Evolutionary conservation across 352 stramenopile species (phyloP), one percentile per base, ranked within the genome.

Genomic region (Globisporangium takayamanum): DNA sequence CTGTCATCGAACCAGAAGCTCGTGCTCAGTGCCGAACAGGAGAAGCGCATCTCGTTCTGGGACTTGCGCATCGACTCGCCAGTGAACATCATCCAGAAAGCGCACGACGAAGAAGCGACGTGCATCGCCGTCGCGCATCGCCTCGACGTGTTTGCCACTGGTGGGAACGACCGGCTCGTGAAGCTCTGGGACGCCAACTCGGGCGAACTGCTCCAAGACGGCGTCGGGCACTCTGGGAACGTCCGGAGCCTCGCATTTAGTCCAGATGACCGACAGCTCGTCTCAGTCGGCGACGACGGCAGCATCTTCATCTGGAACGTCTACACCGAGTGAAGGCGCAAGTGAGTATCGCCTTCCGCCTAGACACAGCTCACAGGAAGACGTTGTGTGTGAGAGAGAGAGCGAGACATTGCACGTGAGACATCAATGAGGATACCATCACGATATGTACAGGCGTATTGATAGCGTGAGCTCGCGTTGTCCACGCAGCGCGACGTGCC

Each of bases 281-380:
- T 97, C 18, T 93, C 78, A 0, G 87, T 96, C 4, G 92, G 92
- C 45, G 85, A 96, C 28, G 92, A 98, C 60, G 90, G 92, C 53
- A 84, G 85, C 68, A 79, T 97, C 37, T 95, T 97, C 57, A 70
- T 98, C 51, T 98, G 89, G 89, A 97, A 97, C 60, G 68, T 97
- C 42, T 97, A 94, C 69, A 81, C 73, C 14, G 66, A 50, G 50
- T 41, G 26, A 53, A 37, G 25, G 48, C 53, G 39, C 33, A 20
- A 33, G 28, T 5, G 28, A 3, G 28, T 5, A 6, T 33, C 28
- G 2, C 28, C 28, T 3, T 33, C 28, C 2, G 28, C 28, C 3
- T 3, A 33, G 28, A 33, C 28, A 5, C 28, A 6, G 28, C 28
- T 33, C 2, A 5, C 28, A 33, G 2, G 50, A 15, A 7, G 22